Conservation (phyloP, 1,139 yeast genomes). For the Magnusiomyces sp. region DNA sequence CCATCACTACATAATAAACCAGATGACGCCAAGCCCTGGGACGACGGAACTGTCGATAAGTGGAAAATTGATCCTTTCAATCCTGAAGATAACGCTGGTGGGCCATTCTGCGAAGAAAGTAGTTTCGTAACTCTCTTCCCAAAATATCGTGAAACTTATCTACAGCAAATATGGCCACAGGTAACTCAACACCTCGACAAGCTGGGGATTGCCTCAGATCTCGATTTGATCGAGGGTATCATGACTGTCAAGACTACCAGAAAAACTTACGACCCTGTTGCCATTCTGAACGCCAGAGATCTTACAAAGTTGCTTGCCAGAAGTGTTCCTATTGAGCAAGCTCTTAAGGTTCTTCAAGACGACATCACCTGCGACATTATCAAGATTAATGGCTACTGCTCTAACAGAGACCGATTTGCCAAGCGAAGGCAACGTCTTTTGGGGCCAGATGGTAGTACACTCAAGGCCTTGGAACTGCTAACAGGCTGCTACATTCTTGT, state of each 20-base stretch:
- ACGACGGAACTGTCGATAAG: slow-evolving; percentile 88
- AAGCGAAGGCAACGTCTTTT: slow-evolving; percentile 94
- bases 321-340: slow-evolving; percentile 96
- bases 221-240: slow-evolving; percentile 91
- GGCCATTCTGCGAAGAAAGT: slow-evolving; percentile 85
- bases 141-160: slow-evolving; percentile 86
- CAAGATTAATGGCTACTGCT: slow-evolving; percentile 82
- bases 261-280: slow-evolving; percentile 92
- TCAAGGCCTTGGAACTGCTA: slow-evolving; percentile 86
- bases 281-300: slow-evolving; percentile 89
- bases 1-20: slow-evolving; percentile 77
- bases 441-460: slow-evolving; percentile 95
- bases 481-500: slow-evolving; percentile 92
- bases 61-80: slow-evolving; percentile 87
- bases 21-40: slow-evolving; percentile 83
- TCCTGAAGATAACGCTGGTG: slow-evolving; percentile 81
- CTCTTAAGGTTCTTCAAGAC: slow-evolving; percentile 81
- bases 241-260: slow-evolving; percentile 96
- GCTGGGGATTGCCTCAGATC: slow-evolving; percentile 61
- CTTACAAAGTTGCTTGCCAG: slow-evolving; percentile 87
- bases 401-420: slow-evolving; percentile 87
- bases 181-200: slow-evolving; percentile 72
- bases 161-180: slow-evolving; percentile 88
- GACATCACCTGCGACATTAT: slow-evolving; percentile 94
- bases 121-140: slow-evolving; percentile 94